These are phyloP conservation scores for Phytopythium helicoides DNA, from an alignment of 352 stramenopile genomes.

Conservation along the genomic window DNA sequence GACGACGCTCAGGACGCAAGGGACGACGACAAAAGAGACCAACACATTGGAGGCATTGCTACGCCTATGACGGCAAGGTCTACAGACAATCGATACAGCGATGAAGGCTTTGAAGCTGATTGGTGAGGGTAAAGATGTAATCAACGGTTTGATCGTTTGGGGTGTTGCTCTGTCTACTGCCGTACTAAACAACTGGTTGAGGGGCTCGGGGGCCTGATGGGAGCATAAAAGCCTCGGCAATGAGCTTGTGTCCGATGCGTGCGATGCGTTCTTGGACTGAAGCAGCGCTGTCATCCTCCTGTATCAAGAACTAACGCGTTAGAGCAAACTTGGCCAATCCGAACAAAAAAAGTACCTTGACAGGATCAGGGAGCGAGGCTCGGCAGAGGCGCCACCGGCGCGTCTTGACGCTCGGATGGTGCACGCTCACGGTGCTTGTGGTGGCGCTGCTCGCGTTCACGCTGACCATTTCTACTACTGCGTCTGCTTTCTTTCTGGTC, in stretches of 20 bases:
- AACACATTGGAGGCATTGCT: neutral
- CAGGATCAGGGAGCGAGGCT: neutral
- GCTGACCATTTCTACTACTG: neutral
- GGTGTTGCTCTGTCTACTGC: neutral
- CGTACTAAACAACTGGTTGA: neutral
- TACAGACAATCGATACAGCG: slow-evolving; percentile 32
- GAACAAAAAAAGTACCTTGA: neutral
- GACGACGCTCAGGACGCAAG: slow-evolving; percentile 9
- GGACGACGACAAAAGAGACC: slow-evolving; percentile 8
- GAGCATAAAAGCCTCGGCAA: slow-evolving; percentile 53
- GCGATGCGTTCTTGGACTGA: slow-evolving; percentile 58
- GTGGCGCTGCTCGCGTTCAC: neutral
- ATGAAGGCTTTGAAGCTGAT: slow-evolving; percentile 57
- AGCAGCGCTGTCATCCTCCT: slow-evolving; percentile 3
- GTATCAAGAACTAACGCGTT: no score
- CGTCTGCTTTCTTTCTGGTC: slow-evolving; percentile 9
- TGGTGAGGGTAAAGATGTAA: slow-evolving; percentile 22
- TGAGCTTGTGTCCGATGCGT: slow-evolving; percentile 67
- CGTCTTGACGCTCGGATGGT: neutral
- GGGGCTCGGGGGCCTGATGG: slow-evolving; percentile 2
- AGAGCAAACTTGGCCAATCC: neutral
- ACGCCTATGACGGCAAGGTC: slow-evolving; percentile 12
- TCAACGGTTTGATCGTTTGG: no score
- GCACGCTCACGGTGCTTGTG: slow-evolving; percentile 5
- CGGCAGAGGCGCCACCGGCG: slow-evolving; percentile 6